Conservation (phyloP, 2,329 filamentous ascomycete genomes). For the Aspergillus nomiae region DNA sequence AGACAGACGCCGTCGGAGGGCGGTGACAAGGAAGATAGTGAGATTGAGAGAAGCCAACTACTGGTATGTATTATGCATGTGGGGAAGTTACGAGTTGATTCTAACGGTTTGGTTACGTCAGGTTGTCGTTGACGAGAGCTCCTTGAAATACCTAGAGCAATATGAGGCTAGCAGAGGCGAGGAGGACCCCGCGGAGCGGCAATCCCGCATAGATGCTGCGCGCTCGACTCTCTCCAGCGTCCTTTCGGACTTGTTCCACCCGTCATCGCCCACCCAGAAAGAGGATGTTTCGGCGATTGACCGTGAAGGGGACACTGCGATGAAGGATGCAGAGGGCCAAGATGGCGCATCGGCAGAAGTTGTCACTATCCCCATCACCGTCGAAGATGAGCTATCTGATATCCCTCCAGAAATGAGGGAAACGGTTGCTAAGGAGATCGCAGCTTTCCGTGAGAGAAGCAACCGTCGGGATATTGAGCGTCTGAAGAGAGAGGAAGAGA, state of each 20-base stretch:
- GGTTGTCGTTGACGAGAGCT: conserved; percentile 77
- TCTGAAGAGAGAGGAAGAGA: conserved; percentile 83
- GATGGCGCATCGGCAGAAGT: conserved; percentile 73
- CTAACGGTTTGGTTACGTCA: conserved; percentile 33
- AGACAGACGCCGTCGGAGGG: conserved; percentile 60
- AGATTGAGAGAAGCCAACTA: conserved; percentile 69
- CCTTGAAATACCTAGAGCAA: conserved; percentile 81
- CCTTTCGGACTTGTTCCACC: conserved; percentile 72
- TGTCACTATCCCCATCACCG: conserved; percentile 81
- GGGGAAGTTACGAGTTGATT: not conserved
- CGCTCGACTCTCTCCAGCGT: conserved; percentile 68
- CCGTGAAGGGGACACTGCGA: conserved; percentile 66
- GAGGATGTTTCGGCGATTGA: conserved; percentile 55
- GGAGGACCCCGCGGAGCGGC: conserved; percentile 60
- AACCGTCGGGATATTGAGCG: conserved; percentile 87
- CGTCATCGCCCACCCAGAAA: conserved; percentile 52
- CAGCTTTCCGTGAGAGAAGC: conserved; percentile 89
- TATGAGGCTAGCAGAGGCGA: conserved; percentile 70
- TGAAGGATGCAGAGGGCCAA: conserved; percentile 63
- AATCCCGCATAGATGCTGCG: conserved; percentile 70
- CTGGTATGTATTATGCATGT: conserved; percentile 51
- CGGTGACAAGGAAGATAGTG: conserved; percentile 46
- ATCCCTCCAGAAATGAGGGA: conserved; percentile 96
- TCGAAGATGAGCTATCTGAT: conserved; percentile 91
- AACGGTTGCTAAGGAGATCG: conserved; percentile 90